A percentile compares a stretch with the other conserved stretches of the same genome.
Conservation (phyloP, 2,329 filamentous ascomycete species). For the Tolypocladium tropicale region DNA sequence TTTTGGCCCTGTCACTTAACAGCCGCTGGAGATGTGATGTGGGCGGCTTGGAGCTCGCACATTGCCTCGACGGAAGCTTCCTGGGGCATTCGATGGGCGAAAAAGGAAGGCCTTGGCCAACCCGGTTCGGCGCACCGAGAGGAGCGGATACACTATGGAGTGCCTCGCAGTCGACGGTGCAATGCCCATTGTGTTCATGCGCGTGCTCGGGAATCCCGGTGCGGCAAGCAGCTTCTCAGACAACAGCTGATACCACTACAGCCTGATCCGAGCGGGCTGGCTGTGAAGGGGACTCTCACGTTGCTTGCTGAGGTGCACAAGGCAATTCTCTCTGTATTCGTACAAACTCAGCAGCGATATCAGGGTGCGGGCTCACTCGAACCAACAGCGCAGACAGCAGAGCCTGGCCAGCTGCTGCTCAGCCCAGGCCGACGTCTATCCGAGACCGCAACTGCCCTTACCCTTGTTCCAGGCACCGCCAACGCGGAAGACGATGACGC, state of each 20-base stretch:
- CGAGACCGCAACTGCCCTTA: neutral
- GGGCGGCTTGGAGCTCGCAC: neutral
- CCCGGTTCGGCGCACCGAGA: constrained; percentile 1
- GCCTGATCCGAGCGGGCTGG: neutral
- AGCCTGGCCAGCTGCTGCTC: neutral
- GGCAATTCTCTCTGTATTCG: neutral
- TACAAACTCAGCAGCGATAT: neutral
- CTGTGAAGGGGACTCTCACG: no score
- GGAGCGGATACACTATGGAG: neutral
- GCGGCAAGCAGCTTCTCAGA: neutral
- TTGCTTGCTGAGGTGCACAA: neutral
- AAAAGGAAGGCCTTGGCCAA: constrained; percentile 1
- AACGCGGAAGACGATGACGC: neutral
- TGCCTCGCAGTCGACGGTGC: no score
- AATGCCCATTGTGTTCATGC: neutral
- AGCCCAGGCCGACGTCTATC: neutral
- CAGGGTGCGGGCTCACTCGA: neutral
- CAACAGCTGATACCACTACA: neutral
- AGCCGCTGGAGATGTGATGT: neutral
- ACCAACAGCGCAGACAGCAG: neutral
- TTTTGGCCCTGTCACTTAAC: constrained; percentile 1
- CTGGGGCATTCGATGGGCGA: constrained; percentile 3
- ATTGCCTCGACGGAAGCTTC: constrained; percentile 1
- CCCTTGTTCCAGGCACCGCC: neutral
- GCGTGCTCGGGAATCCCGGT: neutral